Evolutionary conservation across 2,329 filamentous ascomycete genomes (phyloP), one percentile per base, ranked within the genome.

Genomic region (Fusarium xyrophilum): DNA sequence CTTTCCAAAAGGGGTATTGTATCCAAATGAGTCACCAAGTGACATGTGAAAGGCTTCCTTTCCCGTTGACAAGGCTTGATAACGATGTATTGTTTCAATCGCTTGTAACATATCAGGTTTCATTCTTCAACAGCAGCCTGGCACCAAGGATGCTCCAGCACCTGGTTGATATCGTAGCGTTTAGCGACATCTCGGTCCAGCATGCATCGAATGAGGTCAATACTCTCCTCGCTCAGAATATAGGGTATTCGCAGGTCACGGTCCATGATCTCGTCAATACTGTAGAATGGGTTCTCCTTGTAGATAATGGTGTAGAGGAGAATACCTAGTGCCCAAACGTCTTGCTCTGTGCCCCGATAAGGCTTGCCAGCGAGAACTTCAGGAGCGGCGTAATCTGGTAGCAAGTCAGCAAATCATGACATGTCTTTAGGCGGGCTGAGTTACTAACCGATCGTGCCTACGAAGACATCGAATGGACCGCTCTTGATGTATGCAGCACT

Each of bases 211-310:
- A 99, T 91, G 54, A 99, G 84, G 73, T 97, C 91, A 70, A 99
- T 96, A 78, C 93, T 97, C 70, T 94, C 91, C 69, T 97, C 93
- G 78, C 93, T 93, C 82, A 95, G 89, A 35, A 91, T 87, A 77
- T 92, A 97, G 0, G 96, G 96, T 30, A 99, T 90, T 48, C 96
- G 88, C 62, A 99, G 83, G 73, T 97, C 95, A 75, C 95, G 94
- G 78, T 99, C 96, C 88, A 98, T 96, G 76, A 99, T 99, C 83
- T 99, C 96, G 79, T 99, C 96, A 75, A 98, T 96, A 79, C 92
- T 96, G 85, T 98, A 98, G 79, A 97, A 99, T 1, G 96, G 95
- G 76, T 99, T 99, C 81, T 99, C 96, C 82, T 98, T 99, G 86
- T 99, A 99, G 75, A 98, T 91, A 76, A 99, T 97, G 30, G 96